phyloP scores from a whole-genome alignment of 73 alveolate genomes.

The Paramecium primaurelia region DNA sequence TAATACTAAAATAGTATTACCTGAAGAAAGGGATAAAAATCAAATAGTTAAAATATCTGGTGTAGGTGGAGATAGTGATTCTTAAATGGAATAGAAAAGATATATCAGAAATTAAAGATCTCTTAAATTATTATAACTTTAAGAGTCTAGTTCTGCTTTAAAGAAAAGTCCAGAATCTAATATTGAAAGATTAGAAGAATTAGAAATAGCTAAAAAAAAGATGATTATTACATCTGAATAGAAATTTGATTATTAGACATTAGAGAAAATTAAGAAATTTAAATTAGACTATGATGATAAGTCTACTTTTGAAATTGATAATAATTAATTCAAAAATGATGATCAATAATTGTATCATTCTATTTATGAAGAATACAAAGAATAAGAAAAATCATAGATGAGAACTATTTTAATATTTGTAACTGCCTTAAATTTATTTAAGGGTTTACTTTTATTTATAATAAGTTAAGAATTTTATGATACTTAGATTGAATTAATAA shows the following conservation, averaged over 20 bases:
- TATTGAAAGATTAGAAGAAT: not conserved
- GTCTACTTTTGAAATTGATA: not conserved
- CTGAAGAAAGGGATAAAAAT: not conserved
- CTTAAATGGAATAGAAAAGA: not conserved
- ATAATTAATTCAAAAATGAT: not conserved
- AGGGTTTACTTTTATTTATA: not conserved
- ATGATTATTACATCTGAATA: not conserved
- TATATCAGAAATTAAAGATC: not conserved
- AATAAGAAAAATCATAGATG: not conserved
- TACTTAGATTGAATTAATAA: not conserved
- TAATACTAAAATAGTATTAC: not conserved
- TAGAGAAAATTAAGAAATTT: not conserved
- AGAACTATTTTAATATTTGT: not conserved
- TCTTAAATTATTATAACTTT: not conserved
- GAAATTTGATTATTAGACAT: not conserved
- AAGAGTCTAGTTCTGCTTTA: not conserved
- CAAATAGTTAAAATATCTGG: not conserved
- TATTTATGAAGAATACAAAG: slow-evolving; percentile 25
- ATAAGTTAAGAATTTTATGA: not conserved
- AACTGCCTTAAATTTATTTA: not conserved
- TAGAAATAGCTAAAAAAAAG: not conserved
- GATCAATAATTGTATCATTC: not conserved
- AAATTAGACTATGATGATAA: not conserved
- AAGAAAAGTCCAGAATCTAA: not conserved
- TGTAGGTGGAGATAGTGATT: not conserved